A percentile compares a stretch with the other conserved stretches of the same genome.
Conservation (phyloP, 2,329 filamentous ascomycete species). For the Epichloe sp. region DNA sequence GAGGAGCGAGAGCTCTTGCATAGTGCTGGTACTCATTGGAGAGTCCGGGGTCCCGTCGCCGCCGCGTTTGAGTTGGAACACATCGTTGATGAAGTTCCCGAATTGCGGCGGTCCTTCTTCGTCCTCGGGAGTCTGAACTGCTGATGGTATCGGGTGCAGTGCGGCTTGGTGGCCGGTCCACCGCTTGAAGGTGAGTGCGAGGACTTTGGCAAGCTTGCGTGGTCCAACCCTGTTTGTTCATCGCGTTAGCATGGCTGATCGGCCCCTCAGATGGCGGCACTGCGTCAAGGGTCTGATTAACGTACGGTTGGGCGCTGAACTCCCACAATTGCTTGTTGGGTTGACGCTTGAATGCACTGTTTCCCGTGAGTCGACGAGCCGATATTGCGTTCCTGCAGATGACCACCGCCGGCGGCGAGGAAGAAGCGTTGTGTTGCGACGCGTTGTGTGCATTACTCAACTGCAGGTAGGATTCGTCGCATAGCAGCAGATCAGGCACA, state of each 20-base stretch:
- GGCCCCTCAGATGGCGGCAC: slow-evolving; percentile 1
- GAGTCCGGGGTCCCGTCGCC: neutral
- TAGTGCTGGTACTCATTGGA: neutral
- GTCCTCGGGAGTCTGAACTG: slow-evolving; percentile 1
- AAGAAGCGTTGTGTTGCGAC: slow-evolving; percentile 3
- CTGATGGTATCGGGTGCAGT: neutral
- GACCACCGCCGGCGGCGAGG: slow-evolving; percentile 3
- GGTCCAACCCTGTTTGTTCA: slow-evolving; percentile 19
- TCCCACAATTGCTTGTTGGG: slow-evolving; percentile 16
- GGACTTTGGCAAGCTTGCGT: slow-evolving; percentile 18
- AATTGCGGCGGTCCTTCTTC: neutral
- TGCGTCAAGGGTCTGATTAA: neutral
- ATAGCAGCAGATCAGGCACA: slow-evolving; percentile 15
- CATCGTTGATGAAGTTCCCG: neutral
- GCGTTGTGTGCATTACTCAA: slow-evolving; percentile 9
- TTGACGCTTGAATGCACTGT: neutral
- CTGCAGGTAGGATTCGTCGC: slow-evolving; percentile 15
- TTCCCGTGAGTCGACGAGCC: neutral
- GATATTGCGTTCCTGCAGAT: slow-evolving; percentile 5
- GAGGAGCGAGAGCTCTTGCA: neutral
- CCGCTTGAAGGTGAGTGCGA: slow-evolving; percentile 4
- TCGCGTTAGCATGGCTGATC: neutral
- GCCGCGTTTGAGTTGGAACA: neutral
- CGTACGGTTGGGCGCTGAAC: slow-evolving; percentile 25
- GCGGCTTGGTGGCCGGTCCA: slow-evolving; percentile 3